Evolutionary conservation across 768 basidiomycete species (phyloP).

Genomic region (Chalciporus piperatus): DNA sequence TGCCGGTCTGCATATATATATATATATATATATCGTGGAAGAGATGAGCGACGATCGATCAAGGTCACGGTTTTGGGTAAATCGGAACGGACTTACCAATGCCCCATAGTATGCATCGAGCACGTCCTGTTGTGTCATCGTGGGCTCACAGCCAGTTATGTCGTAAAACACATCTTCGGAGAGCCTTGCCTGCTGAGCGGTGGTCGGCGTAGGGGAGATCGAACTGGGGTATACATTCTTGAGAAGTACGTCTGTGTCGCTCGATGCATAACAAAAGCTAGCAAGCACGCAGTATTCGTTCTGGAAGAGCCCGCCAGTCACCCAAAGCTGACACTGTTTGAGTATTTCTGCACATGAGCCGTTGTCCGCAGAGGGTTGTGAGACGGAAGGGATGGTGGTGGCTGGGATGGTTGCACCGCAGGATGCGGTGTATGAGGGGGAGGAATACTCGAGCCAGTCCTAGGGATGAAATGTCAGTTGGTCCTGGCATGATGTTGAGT

Average conservation of each 20-base stretch:
- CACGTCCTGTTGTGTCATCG: slow-evolving; percentile 19
- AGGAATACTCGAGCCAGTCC: slow-evolving; percentile 26
- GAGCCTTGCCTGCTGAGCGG: slow-evolving; percentile 11
- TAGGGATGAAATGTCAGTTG: neutral
- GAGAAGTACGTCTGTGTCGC: slow-evolving; percentile 19
- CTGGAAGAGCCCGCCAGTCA: slow-evolving; percentile 19
- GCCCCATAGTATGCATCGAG: slow-evolving; percentile 21
- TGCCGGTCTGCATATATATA: slow-evolving; percentile 12
- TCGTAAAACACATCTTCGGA: slow-evolving; percentile 18
- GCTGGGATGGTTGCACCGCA: slow-evolving; percentile 6
- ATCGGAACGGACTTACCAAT: slow-evolving; percentile 6
- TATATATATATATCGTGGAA: too few species aligned
- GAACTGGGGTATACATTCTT: slow-evolving; percentile 11
- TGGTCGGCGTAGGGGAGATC: slow-evolving; percentile 4
- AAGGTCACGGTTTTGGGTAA: too few species aligned
- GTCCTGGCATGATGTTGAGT: too few species aligned
- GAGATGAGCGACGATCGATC: neutral
- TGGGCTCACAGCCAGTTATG: slow-evolving; percentile 17
- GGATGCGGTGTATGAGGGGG: slow-evolving; percentile 10
- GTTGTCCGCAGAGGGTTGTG: slow-evolving; percentile 18
- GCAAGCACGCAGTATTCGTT: slow-evolving; percentile 24
- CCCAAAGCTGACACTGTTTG: slow-evolving; percentile 19
- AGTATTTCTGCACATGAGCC: slow-evolving; percentile 19
- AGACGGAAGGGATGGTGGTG: slow-evolving; percentile 9
- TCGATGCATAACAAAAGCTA: slow-evolving; percentile 24